Percentiles rank a stretch among this genome's conserved stretches.
These are phyloP conservation scores for Candida sanyaensis DNA, from an alignment of 1,139 yeast genomes.

Conservation along the genomic window DNA sequence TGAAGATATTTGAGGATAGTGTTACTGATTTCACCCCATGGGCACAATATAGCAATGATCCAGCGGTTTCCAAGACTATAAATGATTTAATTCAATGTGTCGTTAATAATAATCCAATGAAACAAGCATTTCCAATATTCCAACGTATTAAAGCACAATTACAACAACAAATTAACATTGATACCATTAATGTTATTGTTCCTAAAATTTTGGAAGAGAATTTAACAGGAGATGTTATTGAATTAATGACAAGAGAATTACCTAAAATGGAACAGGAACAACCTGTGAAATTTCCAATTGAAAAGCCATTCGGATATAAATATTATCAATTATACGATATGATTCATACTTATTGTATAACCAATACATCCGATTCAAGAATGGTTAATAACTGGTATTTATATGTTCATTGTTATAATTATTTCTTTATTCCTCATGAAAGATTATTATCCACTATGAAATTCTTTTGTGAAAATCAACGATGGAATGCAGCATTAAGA, in stretches of 20 bases:
- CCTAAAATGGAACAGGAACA: constrained; percentile 45
- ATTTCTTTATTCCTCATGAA: constrained; percentile 62
- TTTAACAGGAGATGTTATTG: constrained; percentile 58
- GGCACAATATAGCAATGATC: constrained; percentile 30
- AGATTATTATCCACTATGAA: constrained; percentile 61
- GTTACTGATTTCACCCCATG: constrained; percentile 27
- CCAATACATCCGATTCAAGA: constrained; percentile 40
- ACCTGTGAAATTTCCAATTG: constrained; percentile 25
- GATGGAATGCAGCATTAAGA: constrained; percentile 66
- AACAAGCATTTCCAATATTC: constrained; percentile 34
- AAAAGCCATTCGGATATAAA: constrained; percentile 26
- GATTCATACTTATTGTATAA: constrained; percentile 49
- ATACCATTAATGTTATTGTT: constrained; percentile 51
- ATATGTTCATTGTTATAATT: constrained; percentile 59
- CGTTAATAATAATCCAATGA: constrained; percentile 21
- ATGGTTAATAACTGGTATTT: constrained; percentile 62
- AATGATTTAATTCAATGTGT: constrained; percentile 32
- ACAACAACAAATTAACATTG: constrained; percentile 29
- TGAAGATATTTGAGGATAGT: constrained; percentile 36
- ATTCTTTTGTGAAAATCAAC: constrained; percentile 55
- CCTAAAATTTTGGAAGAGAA: constrained; percentile 47
- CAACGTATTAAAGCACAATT: constrained; percentile 41
- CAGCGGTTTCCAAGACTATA: constrained; percentile 30
- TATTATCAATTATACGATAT: constrained; percentile 36
- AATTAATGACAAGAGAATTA: constrained; percentile 60